Evolutionary conservation across 768 basidiomycete species (phyloP).

Genomic region (Boletus subcaerulescens): DNA sequence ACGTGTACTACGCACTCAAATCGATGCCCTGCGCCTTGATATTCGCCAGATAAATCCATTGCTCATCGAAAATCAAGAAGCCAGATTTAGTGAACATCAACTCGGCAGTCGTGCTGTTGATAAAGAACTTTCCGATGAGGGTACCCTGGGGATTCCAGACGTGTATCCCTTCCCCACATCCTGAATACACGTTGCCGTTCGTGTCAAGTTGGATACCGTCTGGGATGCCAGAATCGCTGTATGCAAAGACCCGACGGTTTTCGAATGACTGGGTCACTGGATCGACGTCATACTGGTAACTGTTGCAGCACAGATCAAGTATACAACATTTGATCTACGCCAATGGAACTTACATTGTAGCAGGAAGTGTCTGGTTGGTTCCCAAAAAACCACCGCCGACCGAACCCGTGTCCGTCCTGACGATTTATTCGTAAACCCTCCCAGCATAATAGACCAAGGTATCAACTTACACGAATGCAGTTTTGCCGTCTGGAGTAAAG

Average conservation of each 20-base stretch:
- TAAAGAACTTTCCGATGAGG: no score
- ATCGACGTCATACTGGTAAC: conserved; percentile 69
- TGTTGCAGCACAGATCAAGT: conserved; percentile 18
- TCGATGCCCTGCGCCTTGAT: no score
- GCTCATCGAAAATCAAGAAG: no score
- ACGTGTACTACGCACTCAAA: no score
- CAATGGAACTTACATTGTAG: conserved; percentile 55
- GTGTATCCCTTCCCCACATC: conserved; percentile 41
- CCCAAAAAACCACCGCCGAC: conserved; percentile 45
- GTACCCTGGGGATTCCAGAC: conserved; percentile 43
- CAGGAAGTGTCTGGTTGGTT: conserved; percentile 56
- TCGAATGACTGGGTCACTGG: conserved; percentile 47
- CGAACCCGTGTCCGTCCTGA: conserved; percentile 31
- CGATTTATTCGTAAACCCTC: conserved; percentile 17
- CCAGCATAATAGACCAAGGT: background rate
- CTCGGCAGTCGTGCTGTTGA: conserved; percentile 29
- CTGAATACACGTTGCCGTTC: conserved; percentile 13
- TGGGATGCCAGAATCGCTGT: conserved; percentile 59
- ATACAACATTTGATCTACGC: background rate
- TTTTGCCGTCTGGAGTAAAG: conserved; percentile 59
- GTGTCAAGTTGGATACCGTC: conserved; percentile 67
- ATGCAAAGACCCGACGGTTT: conserved; percentile 68
- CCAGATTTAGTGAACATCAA: no score
- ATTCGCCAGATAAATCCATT: no score
- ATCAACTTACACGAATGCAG: conserved; percentile 56